Conservation (phyloP, 305 asterid species). For the Andrographis paniculata region DNA sequence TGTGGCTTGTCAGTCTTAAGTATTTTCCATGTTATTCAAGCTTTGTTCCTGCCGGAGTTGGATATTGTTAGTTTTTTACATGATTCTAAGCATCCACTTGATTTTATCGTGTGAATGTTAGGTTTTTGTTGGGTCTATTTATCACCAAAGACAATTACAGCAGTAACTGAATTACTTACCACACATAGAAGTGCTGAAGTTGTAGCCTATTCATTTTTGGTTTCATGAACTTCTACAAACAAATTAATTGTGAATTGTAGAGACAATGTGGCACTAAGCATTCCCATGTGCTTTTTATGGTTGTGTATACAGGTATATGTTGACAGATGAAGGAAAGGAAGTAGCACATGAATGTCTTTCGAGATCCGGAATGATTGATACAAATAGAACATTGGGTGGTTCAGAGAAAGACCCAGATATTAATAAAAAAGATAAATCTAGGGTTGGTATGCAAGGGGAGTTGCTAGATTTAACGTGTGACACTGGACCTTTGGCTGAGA, state of each 20-base stretch:
- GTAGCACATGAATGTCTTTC: constrained; percentile 72
- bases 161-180: not conserved
- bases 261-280: constrained; percentile 15
- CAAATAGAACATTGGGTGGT: constrained; percentile 26
- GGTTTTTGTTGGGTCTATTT: too few relatives aligned
- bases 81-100: too few relatives aligned
- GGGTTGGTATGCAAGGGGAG: constrained; percentile 24
- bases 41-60: too few relatives aligned
- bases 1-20: too few relatives aligned
- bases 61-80: too few relatives aligned
- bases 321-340: constrained; percentile 88
- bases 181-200: not conserved
- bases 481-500: constrained; percentile 25
- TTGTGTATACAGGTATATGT: constrained; percentile 63
- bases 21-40: too few relatives aligned
- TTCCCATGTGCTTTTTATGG: constrained; percentile 17
- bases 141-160: not conserved
- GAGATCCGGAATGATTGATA: constrained; percentile 56
- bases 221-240: not conserved
- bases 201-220: not conserved
- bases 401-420: constrained; percentile 25
- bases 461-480: constrained; percentile 27
- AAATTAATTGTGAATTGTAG: constrained; percentile 1
- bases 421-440: constrained; percentile 27
- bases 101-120: too few relatives aligned